Base-by-base conservation (phyloP, 768 basidiomycete genomes). In the Russula abietina region DNA sequence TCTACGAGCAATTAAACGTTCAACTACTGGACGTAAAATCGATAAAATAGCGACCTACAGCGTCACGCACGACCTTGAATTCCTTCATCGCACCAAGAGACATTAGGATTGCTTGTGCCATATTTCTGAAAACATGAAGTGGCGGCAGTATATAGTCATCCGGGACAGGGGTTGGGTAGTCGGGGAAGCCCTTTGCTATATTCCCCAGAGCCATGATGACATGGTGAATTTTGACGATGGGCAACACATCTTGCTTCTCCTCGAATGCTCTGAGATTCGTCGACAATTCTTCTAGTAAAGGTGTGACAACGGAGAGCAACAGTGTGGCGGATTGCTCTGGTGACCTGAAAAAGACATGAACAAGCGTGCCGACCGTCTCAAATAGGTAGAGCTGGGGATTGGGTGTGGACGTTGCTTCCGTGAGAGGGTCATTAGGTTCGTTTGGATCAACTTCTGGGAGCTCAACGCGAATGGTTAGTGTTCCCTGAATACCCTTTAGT, bases 121-220 rank as follows among this genome's bases (percentile, higher is more conserved):
- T 84, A 72, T 91, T 85, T 62, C 83, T 81, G 75, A 98, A 97
- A 16, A 92, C 84, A 55, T 87, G 83, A 58, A 92, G 73, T 1
- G 86, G 84, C 0, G 93, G 89, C 22, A 85, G 76, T 10, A 84
- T 79, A 68, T 87, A 88, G 36, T 83, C 84, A 68, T 82, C 80
- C 0, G 85, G 83, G 1, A 86, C 75, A 1, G 84, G 81, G 17
- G 81, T 83, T 48, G 91, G 89, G 70, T 89, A 88, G 71, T 93
- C 93, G 0, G 97, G 97, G 75, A 98, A 98, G 14, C 97, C 97
- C 75, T 97, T 97, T 39, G 94, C 90, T 59, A 98, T 84, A 69
- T 91, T 93, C 14, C 96, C 96, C 24, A 98, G 79, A 3, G 96
- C 94, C 86, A 96, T 89, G 72, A 98, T 88, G 67, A 87, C 81